Evolutionary conservation across 345 rosid genomes (phyloP), one percentile per base, ranked within the genome.

Genomic region (Linum tenue): DNA sequence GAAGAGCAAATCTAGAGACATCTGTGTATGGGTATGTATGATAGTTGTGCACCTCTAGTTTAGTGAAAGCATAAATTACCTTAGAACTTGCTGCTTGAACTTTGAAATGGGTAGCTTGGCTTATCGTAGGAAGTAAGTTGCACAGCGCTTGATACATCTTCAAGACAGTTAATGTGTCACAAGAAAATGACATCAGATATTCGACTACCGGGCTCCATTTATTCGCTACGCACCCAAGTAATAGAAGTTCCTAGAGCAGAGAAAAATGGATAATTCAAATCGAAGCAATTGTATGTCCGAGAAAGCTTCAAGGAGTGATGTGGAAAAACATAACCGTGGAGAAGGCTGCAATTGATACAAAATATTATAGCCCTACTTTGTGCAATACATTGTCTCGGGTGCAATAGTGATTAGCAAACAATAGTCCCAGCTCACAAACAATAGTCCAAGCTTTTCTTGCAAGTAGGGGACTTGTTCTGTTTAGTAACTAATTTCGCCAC

Each of bases 161-260:
- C 66, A 83, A 79, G 69, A 84, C 62, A 15, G 83, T 71, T 59
- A 81, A 55, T 67, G 80, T 69, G 69, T 77, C 75, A 76, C 78
- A 85, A 55, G 85, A 77, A 76, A 73, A 71, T 57, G 89, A 81
- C 75, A 77, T 79, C 70, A 89, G 68, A 73, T 69, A 82, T 71
- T 84, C 84, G 59, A 91, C 72, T 59, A 87, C 40, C 41, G 41
- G 17, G 62, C 66, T 78, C 98, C 96, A 91, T 75, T 77, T 80
- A 60, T 75, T 80, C 55, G 77, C 64, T 62, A 82, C 55, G 66
- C 86, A 82, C 70, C 98, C 98, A 58, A 86, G 70, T 73, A 91
- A 79, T 77, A 91, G 37, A 40, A 91, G 83, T 77, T 91, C 96
- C 96, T 91, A 79, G 55, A 64, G 65, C 76, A 73, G 16, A 38